Base-by-base conservation (phyloP, 352 stramenopile species). In the Aphanomyces invadans region DNA sequence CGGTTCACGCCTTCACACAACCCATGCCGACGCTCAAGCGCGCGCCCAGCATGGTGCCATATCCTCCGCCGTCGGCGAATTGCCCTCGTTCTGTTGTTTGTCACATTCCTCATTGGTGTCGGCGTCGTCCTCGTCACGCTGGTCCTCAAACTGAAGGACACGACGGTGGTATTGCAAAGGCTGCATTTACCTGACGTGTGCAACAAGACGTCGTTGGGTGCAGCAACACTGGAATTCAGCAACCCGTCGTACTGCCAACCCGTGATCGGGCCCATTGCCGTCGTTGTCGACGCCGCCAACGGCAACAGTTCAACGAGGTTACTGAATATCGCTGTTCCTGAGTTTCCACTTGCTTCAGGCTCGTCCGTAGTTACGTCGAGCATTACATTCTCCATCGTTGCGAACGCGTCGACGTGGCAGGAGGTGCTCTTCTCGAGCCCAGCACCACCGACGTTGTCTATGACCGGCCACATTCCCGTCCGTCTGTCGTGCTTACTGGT, bases 201-300 rank as follows among this genome's bases (percentile, higher is more conserved):
- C 56, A 81, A 90, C 61, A 46, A 52, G 15, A 70, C 71, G 15
- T 83, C 77, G 21, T 56, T 74, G 4, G 84, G 82, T 23, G 73
- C 81, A 31, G 62, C 83, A 26, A 64, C 88, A 17, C 25, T 93
- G 36, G 68, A 78, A 60, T 80, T 90, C 61, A 65, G 81, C 28
- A 93, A 93, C 56, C 84, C 84, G 61, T 91, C 82, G 32, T 91
- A 89, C 55, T 93, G 84, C 67, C 75, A 77, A 31, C 84, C 84
- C 0, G 69, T 75, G 2, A 65, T 93, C 31, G 81, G 82, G 0
- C 74, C 80, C n/a, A 44, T 90, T 46, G 70, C 71, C 29, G 65
- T 89, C 33, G 77, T 66, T 5, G 77, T 92, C 38, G 54, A 68
- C 36, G 36, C 36, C 9, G 89, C 85, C 70, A 83, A 88, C 57